Conservation (phyloP, 2,329 filamentous ascomycete genomes). For the Colletotrichum sp. region DNA sequence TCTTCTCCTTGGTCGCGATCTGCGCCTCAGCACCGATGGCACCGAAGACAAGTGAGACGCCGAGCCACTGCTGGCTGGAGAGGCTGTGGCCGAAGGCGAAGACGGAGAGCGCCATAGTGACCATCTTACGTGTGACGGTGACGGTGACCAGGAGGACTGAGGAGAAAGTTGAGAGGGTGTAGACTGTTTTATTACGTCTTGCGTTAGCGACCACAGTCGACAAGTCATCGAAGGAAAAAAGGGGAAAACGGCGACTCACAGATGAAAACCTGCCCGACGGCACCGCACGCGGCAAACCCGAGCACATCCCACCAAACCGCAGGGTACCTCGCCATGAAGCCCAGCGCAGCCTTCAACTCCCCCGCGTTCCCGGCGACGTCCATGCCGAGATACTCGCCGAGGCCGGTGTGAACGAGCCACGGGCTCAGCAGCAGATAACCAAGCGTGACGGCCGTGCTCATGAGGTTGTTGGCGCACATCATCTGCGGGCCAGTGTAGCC, state of each 20-base stretch:
- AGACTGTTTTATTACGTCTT: constrained; percentile 57
- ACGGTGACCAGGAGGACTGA: constrained; percentile 93
- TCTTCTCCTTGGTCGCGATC: constrained; percentile 83
- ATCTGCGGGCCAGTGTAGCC: constrained; percentile 93
- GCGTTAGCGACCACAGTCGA: neutral
- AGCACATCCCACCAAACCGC: constrained; percentile 86
- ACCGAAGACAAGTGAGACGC: constrained; percentile 91
- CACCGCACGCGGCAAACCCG: constrained; percentile 88
- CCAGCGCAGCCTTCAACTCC: constrained; percentile 79
- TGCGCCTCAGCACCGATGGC: constrained; percentile 90
- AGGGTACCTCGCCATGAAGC: constrained; percentile 82
- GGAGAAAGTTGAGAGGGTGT: constrained; percentile 91
- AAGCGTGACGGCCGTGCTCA: constrained; percentile 79
- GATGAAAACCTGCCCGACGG: constrained; percentile 95
- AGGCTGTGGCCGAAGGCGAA: constrained; percentile 92
- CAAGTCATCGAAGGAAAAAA: neutral
- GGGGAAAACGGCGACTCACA: constrained; percentile 54
- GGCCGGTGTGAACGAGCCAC: constrained; percentile 72
- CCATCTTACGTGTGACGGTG: constrained; percentile 97
- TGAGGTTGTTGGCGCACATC: constrained; percentile 98
- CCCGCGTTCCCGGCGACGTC: constrained; percentile 69
- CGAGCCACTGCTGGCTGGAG: constrained; percentile 89
- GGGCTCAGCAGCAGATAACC: constrained; percentile 80
- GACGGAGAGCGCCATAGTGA: constrained; percentile 97
- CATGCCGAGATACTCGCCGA: constrained; percentile 71